Percentiles rank a stretch among this genome's conserved stretches.
phyloP scores from a whole-genome alignment of 768 basidiomycete species.

The Naganishia randhawae region DNA sequence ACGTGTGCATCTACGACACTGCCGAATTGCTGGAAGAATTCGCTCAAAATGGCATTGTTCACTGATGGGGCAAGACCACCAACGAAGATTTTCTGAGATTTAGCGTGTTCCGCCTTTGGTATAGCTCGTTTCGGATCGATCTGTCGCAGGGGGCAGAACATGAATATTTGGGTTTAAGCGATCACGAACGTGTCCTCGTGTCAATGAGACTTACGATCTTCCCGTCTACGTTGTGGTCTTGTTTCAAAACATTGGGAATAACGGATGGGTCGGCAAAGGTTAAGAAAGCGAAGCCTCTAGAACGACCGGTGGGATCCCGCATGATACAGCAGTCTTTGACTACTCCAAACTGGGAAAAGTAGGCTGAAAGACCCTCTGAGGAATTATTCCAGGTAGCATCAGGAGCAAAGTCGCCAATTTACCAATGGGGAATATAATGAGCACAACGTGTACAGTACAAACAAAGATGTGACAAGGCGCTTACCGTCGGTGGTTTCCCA shows the following conservation, averaged over 20 bases:
- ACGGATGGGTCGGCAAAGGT: slow-evolving; percentile 90
- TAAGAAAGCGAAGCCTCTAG: slow-evolving; percentile 94
- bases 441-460: slow-evolving; percentile 7
- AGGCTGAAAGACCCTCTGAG: slow-evolving; percentile 59
- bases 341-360: slow-evolving; percentile 93
- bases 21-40: slow-evolving; percentile 90
- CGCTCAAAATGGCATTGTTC: slow-evolving; percentile 87
- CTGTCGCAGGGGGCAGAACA: slow-evolving; percentile 53
- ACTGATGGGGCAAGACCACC: slow-evolving; percentile 88
- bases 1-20: slow-evolving; percentile 96
- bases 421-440: neutral
- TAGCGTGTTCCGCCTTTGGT: slow-evolving; percentile 90
- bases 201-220: slow-evolving; percentile 71
- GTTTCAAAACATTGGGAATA: slow-evolving; percentile 91
- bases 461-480: slow-evolving; percentile 27
- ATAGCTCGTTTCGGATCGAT: slow-evolving; percentile 99
- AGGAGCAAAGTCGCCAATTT: slow-evolving; percentile 32
- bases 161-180: neutral
- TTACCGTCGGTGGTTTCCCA: slow-evolving; percentile 99
- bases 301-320: slow-evolving; percentile 91
- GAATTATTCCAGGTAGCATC: slow-evolving; percentile 35
- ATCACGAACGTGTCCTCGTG: slow-evolving; percentile 27
- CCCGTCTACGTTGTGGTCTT: slow-evolving; percentile 91
- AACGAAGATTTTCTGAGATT: slow-evolving; percentile 79
- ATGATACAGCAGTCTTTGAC: slow-evolving; percentile 98